A percentile compares a stretch with the other conserved stretches of the same genome.
Evolutionary conservation across 345 rosid species (phyloP).

Genomic region (Eucalyptus polybractea): DNA sequence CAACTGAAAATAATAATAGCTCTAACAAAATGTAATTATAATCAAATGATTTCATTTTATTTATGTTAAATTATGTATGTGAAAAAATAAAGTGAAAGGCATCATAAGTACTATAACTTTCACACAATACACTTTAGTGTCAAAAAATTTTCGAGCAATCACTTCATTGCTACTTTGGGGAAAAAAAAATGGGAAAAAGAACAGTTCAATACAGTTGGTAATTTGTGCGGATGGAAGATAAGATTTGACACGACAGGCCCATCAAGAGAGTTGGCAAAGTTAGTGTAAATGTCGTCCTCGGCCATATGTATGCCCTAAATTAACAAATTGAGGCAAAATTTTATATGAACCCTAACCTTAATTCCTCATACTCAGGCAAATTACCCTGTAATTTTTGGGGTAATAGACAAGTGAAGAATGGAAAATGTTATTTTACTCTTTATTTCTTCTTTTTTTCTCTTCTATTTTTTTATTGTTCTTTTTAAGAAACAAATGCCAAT

Average conservation of each 20-base stretch:
- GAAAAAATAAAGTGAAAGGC: background rate
- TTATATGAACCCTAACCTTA: background rate
- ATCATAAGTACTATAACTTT: too few species aligned
- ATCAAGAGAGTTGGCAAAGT: background rate
- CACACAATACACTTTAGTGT: rapidly evolving
- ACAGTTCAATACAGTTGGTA: background rate
- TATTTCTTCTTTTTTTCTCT: background rate
- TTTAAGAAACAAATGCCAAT: background rate
- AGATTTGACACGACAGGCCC: background rate
- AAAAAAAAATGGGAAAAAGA: too few species aligned
- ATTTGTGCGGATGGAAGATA: background rate
- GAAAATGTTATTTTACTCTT: background rate
- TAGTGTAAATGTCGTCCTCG: too few species aligned
- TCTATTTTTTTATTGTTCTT: too few species aligned
- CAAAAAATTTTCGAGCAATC: rapidly evolving
- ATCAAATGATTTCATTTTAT: background rate
- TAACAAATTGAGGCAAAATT: background rate
- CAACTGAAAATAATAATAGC: background rate
- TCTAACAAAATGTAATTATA: background rate
- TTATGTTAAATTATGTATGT: background rate
- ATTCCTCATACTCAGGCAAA: background rate
- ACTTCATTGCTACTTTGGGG: too few species aligned
- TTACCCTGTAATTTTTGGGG: background rate
- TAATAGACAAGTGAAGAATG: background rate
- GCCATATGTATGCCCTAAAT: background rate